Percentiles rank a stretch among this genome's conserved stretches.
Conservation (phyloP, 257 asterid species). For the Agastache rugosa region DNA sequence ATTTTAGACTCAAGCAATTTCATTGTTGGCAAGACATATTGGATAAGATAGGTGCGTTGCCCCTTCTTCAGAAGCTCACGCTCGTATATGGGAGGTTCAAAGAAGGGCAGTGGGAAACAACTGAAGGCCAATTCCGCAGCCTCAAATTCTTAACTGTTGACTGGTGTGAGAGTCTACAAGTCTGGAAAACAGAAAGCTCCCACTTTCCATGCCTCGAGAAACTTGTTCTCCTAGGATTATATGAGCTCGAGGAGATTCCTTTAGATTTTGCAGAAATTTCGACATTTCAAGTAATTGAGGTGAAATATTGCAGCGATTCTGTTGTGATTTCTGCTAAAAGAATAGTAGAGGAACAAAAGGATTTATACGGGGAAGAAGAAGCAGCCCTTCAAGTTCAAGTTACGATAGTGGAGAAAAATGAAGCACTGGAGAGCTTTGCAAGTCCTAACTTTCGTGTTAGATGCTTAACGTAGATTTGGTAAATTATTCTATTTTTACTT, state of each 20-base stretch:
- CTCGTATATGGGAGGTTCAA: background rate
- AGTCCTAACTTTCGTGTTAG: too few species aligned
- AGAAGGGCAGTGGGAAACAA: background rate
- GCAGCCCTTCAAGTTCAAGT: too few species aligned
- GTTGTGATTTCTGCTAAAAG: too few species aligned
- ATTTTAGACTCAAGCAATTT: background rate
- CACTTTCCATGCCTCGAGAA: conserved; percentile 42
- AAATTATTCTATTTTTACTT: too few species aligned
- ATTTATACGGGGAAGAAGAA: background rate
- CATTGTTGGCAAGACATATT: background rate
- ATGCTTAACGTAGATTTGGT: too few species aligned
- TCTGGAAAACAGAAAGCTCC: conserved; percentile 10
- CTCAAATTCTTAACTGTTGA: background rate
- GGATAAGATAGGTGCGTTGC: background rate
- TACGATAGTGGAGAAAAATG: too few species aligned
- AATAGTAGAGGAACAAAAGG: too few species aligned
- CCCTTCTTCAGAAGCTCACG: background rate
- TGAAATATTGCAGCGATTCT: background rate
- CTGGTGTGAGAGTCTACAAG: background rate
- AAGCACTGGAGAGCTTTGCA: too few species aligned
- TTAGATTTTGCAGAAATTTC: conserved; percentile 18
- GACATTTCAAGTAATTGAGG: conserved; percentile 10
- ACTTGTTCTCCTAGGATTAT: background rate
- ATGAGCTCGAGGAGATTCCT: conserved; percentile 29
- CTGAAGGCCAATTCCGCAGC: conserved; percentile 6